Evolutionary conservation across 73 alveolate species (phyloP), one percentile per base, ranked within the genome.

Genomic region (Paramecium biaurelia): DNA sequence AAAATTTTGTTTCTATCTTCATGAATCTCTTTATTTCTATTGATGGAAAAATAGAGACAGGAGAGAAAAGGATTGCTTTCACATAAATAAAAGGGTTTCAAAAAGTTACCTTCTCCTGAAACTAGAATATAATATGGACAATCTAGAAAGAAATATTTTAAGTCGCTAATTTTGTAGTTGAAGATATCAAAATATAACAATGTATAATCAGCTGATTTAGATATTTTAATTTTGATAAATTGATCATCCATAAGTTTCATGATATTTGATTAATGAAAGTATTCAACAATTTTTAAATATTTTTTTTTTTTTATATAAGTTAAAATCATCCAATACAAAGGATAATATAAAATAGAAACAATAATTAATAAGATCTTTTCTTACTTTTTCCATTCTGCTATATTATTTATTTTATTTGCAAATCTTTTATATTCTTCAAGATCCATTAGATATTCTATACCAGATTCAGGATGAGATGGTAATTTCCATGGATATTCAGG

Each of bases 1-100:
- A 89, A 20, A 43, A 89, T 82, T 32, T 82, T 89, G 6, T 70
- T 45, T 45, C 94, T 21, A 43, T 89, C 94, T 21, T 89, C 87
- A 43, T 58, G 79, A 23, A 89, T 89, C 47, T 89, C 94, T 42
- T 89, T 43, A 21, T 70, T 70, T 72, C 94, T 89, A 43, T 89
- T 89, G 15, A 89, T 89, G 1, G 94, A 67, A 43, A 89, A 89
- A 57, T 70, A 89, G 21, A 89, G 59, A 59, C 94, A 89, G 5
- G 85, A 57, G n/a, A 76, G 76, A 89, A 89, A 70, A 30, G 87
- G 92, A 89, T 89, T 82, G n/a, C 87, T 89, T 38, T 89, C 94
- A 28, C 87, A 70, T 23, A 89, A n/a, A 56, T 89, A 70, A 45
- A 89, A 42, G 1, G 94, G 94, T 26, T 63, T 89, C 4, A 89